These are phyloP conservation scores for Adenanthera pavonina DNA, from an alignment of 306 rosid genomes.

Conservation along the genomic window DNA sequence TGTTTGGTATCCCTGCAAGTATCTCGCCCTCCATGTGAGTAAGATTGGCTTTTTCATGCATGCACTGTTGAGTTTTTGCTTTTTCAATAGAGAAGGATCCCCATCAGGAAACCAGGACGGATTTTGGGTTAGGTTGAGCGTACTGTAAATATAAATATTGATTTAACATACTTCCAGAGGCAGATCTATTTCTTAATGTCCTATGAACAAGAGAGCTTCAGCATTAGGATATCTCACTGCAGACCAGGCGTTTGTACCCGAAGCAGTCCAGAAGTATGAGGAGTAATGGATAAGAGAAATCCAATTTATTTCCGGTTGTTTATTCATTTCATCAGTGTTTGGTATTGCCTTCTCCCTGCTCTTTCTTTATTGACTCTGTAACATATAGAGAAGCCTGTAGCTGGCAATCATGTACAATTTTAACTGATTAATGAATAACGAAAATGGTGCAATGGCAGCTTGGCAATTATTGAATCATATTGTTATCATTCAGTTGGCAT, in stretches of 20 bases:
- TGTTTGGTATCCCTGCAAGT: slow-evolving; percentile 12
- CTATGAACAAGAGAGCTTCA: neutral
- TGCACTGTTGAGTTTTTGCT: neutral
- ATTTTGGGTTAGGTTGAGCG: slow-evolving; percentile 3
- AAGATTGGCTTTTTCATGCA: slow-evolving; percentile 28
- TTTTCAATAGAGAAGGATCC: slow-evolving; percentile 4
- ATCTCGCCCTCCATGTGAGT: slow-evolving; percentile 31
- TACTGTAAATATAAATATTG: slow-evolving; percentile 9
- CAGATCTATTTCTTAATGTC: neutral
- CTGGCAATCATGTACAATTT: slow-evolving; percentile 3
- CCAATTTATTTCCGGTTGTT: neutral
- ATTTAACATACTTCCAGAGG: neutral
- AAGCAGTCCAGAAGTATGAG: neutral
- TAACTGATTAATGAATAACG: neutral
- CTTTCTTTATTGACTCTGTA: neutral
- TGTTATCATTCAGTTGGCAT: neutral
- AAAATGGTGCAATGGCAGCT: neutral
- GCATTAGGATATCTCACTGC: neutral
- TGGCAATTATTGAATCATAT: neutral
- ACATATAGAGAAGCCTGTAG: neutral
- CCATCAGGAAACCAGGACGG: neutral
- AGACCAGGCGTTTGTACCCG: neutral
- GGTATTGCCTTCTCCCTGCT: neutral
- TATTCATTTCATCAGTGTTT: neutral
- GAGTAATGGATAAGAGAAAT: neutral